Evolutionary conservation across 208 protist genomes (phyloP), one percentile per base, ranked within the genome.

Genomic region (Acanthamoeba royreba): DNA sequence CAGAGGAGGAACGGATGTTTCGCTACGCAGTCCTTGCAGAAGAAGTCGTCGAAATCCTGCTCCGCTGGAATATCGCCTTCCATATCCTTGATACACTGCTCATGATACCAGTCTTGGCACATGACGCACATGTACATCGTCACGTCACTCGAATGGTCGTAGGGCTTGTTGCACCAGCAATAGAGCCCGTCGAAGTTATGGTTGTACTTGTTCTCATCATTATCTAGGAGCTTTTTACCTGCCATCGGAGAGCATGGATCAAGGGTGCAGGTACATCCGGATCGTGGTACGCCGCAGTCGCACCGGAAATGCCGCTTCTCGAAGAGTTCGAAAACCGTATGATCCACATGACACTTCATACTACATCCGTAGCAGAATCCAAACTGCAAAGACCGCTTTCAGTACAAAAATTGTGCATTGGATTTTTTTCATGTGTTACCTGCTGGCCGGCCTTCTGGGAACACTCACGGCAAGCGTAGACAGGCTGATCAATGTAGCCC

Each of bases 141-240:
- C 28, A 55, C 43, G 46, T 86, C 77, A 45, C 77, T 86, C 45
- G 40, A 31, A n/a, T 86, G 77, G 77, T 86, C 77, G 46, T 86
- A 86, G 46, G 77, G 77, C 46, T 86, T 4, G 46, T 86, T 35
- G 77, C 77, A 86, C 77, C 77, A 86, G 46, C 77, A 86, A 33
- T 86, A 86, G 45, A 86, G 77, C 8, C 77, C 77, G 42, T 86
- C 77, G n/a, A 86, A 86, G 77, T 86, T 86, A 45, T 86, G 77
- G n/a, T 86, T 86, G 77, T 86, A 86, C 25, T 58, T 47, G 77
- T 86, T 86, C 77, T 86, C 77, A 4, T 86, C 45, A 33, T 86
- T 86, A 33, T 86, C 42, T 22, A 8, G 25, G 43, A 58, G 13
- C 46, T 86, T 55, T 33, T 11, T 5, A 33, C n/a, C 8, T 5